Evolutionary conservation across 2,329 filamentous ascomycete genomes (phyloP).

Genomic region (Calonectria pteridis): DNA sequence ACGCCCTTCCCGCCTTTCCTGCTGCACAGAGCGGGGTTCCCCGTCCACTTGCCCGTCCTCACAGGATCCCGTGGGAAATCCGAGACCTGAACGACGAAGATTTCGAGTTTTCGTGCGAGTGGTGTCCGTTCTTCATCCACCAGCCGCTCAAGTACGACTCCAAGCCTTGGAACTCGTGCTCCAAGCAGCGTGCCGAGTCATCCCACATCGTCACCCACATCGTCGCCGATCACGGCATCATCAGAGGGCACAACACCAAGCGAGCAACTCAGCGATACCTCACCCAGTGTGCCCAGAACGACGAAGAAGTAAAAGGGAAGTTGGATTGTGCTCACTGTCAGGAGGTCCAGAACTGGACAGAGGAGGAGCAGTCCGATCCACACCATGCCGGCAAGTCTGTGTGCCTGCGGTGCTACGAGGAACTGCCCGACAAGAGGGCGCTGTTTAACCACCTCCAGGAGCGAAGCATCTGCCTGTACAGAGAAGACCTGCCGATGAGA

Average conservation of each 20-base stretch:
- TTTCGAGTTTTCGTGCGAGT: constrained; percentile 21
- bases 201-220: constrained; percentile 42
- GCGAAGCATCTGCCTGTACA: constrained; percentile 24
- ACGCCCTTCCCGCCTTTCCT: neutral
- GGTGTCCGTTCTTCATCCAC: constrained; percentile 12
- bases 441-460: constrained; percentile 32
- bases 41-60: neutral
- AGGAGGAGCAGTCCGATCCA: constrained; percentile 19
- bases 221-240: constrained; percentile 39
- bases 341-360: constrained; percentile 30
- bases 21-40: neutral
- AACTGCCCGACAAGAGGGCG: constrained; percentile 28
- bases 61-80: neutral
- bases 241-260: constrained; percentile 33
- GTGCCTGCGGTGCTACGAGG: constrained; percentile 37
- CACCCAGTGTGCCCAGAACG: constrained; percentile 25
- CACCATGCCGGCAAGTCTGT: constrained; percentile 30
- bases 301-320: constrained; percentile 30
- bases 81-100: constrained; percentile 4
- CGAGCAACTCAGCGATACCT: constrained; percentile 33
- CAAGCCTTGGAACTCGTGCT: constrained; percentile 22
- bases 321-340: constrained; percentile 31
- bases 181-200: constrained; percentile 24
- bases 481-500: constrained; percentile 10
- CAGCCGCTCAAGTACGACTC: constrained; percentile 6